phyloP scores from a whole-genome alignment of 345 rosid species.

The Gossypioides kirkii region DNA sequence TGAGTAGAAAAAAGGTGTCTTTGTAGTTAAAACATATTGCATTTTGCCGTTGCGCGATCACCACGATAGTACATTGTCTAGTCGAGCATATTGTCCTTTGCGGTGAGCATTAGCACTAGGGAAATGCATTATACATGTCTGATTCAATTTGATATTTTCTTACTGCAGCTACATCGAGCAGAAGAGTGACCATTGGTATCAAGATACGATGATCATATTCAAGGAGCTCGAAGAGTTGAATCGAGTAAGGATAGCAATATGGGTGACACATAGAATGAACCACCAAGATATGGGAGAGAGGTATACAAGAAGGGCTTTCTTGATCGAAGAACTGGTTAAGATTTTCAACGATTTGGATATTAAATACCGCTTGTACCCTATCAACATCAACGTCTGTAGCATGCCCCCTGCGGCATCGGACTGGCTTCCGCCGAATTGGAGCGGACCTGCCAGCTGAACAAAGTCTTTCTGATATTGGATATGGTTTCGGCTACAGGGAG shows the following conservation, averaged over 20 bases:
- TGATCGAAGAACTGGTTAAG: slow-evolving; percentile 70
- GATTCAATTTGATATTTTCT: background rate
- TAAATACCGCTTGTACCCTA: slow-evolving; percentile 59
- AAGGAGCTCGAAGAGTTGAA: slow-evolving; percentile 59
- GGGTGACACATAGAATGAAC: slow-evolving; percentile 72
- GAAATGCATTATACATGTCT: background rate
- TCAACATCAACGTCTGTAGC: slow-evolving; percentile 51
- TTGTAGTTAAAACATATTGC: background rate
- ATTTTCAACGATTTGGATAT: slow-evolving; percentile 68
- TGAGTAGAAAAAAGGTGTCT: slow-evolving; percentile 1
- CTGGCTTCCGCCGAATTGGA: slow-evolving; percentile 37
- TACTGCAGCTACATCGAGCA: slow-evolving; percentile 47
- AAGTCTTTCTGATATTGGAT: background rate
- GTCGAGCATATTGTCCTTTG: background rate
- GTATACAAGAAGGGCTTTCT: slow-evolving; percentile 47
- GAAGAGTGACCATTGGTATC: slow-evolving; percentile 76
- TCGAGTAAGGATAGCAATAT: slow-evolving; percentile 53
- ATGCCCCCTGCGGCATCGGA: slow-evolving; percentile 39
- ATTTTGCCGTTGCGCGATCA: background rate
- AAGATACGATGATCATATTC: slow-evolving; percentile 48
- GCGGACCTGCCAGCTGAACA: slow-evolving; percentile 7
- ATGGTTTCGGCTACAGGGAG: background rate
- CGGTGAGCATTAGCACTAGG: background rate
- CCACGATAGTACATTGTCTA: background rate
- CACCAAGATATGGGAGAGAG: slow-evolving; percentile 79